phyloP scores from a whole-genome alignment of 768 basidiomycete genomes.

The Tephrocybe sp. region DNA sequence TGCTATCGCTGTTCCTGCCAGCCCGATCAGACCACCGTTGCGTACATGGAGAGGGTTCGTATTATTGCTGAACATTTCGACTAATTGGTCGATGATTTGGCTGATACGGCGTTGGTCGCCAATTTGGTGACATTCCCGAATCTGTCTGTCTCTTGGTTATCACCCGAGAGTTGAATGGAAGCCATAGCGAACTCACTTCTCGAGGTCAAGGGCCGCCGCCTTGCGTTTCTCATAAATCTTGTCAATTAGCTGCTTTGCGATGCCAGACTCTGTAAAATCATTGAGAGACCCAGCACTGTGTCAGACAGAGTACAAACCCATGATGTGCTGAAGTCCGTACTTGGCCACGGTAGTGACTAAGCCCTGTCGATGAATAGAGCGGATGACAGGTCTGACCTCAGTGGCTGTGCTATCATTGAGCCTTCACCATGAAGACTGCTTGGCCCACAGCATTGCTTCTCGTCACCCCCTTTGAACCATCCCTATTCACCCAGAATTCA shows the following conservation, averaged over 20 bases:
- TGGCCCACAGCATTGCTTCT: slow-evolving; percentile 36
- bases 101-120: slow-evolving; percentile 80
- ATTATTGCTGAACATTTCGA: slow-evolving; percentile 87
- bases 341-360: too few relatives aligned
- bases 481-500: slow-evolving; percentile 33
- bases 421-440: slow-evolving; percentile 16
- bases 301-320: slow-evolving; percentile 23
- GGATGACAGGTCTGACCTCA: slow-evolving; percentile 2
- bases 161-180: background rate
- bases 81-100: slow-evolving; percentile 91
- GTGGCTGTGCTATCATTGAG: slow-evolving; percentile 26
- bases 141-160: slow-evolving; percentile 49
- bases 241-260: slow-evolving; percentile 82
- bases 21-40: slow-evolving; percentile 94
- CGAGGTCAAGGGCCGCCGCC: slow-evolving; percentile 91
- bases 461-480: slow-evolving; percentile 43
- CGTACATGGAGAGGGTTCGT: slow-evolving; percentile 85
- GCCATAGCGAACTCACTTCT: slow-evolving; percentile 62
- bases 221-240: slow-evolving; percentile 98
- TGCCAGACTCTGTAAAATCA: slow-evolving; percentile 57
- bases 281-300: background rate
- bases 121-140: slow-evolving; percentile 83
- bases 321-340: slow-evolving; percentile 11
- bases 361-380: slow-evolving; percentile 4
- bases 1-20: slow-evolving; percentile 97